Evolutionary conservation across 2,329 filamentous ascomycete genomes (phyloP), one percentile per base, ranked within the genome.

Genomic region (Fusarium brevicatenulatum): DNA sequence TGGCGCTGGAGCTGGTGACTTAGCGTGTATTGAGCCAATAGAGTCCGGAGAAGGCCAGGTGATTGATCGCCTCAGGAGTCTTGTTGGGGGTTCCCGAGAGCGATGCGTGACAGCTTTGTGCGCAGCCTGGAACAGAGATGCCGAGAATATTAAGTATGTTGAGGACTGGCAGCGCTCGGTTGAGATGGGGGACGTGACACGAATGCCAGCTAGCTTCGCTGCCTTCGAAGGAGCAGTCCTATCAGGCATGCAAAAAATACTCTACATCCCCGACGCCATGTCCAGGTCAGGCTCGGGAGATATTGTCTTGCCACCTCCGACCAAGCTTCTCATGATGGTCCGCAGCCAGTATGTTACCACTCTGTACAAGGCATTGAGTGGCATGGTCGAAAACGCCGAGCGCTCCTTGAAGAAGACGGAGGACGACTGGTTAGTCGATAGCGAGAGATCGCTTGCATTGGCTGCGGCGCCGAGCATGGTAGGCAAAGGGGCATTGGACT

Each of bases 361-460:
- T 65, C 85, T 99, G 47, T 98, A 98, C 83, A 97, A 97, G 81
- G 94, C 94, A 11, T 84, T 99, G 42, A 97, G 94, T 77, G 96
- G 95, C 28, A 95, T 99, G 91, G 95, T 99, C 2, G 96, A 98
- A 82, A 98, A 97, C 81, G 95, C 96, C 7, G 95, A 98, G 82
- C 90, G 91, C 64, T 88, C 91, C 7, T 81, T 91, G 19, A 89
- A 91, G 74, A 90, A 90, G 74, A 84, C 89, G 2, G 90, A 92
- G 4, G 88, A 90, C 66, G 88, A 90, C 63, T 91, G 89, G 89
- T 87, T 85, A 1, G 84, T 85, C 7, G 85, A 87, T 21, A 76
- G 80, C 23, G 86, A 88, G 19, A 79, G 81, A 11, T 82, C 83
- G 42, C 80, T 84, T 12, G 75, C 80, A 18, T 76, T 80, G 6